Evolutionary conservation across 1,284 basidiomycete species (phyloP).

Genomic region (Cutaneotrichosporon sp.): DNA sequence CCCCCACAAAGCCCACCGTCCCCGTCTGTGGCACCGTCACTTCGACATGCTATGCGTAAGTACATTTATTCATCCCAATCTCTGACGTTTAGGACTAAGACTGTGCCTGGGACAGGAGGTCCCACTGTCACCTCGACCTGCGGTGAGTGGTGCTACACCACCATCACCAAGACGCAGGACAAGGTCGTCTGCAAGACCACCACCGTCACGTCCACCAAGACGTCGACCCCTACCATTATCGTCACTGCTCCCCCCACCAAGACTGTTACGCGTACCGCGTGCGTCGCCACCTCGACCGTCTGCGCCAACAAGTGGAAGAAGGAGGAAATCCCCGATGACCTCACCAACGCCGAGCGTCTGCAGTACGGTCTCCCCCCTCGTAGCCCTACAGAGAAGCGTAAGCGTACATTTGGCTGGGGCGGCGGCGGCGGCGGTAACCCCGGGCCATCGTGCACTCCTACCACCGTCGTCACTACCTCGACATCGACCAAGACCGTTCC

Average conservation of each 20-base stretch:
- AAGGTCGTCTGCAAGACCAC: conserved; percentile 7
- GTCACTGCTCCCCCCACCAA: conserved; percentile 5
- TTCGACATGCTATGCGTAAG: conserved; percentile 8
- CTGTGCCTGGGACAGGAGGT: background rate
- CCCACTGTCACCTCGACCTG: conserved; percentile 4
- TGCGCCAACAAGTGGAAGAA: conserved; percentile 19
- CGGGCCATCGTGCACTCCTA: conserved; percentile 16
- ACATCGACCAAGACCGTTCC: conserved; percentile 16
- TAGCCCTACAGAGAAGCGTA: conserved; percentile 7
- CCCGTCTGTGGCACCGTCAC: conserved; percentile 16
- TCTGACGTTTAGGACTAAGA: conserved; percentile 1
- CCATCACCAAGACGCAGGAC: conserved; percentile 7
- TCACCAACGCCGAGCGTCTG: conserved; percentile 17
- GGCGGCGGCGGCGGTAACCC: background rate
- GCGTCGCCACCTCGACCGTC: background rate
- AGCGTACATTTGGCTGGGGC: background rate
- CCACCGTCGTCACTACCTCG: conserved; percentile 2
- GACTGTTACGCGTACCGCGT: conserved; percentile 7
- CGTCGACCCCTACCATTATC: conserved; percentile 6
- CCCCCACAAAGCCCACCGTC: background rate
- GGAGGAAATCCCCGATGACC: conserved; percentile 14
- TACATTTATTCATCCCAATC: background rate
- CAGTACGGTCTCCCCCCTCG: conserved; percentile 15
- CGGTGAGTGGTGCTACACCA: conserved; percentile 12
- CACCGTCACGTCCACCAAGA: conserved; percentile 3